A percentile compares a stretch with the other conserved stretches of the same genome.
phyloP scores from a whole-genome alignment of 805 yeast species.

The Yarrowia sp. region DNA sequence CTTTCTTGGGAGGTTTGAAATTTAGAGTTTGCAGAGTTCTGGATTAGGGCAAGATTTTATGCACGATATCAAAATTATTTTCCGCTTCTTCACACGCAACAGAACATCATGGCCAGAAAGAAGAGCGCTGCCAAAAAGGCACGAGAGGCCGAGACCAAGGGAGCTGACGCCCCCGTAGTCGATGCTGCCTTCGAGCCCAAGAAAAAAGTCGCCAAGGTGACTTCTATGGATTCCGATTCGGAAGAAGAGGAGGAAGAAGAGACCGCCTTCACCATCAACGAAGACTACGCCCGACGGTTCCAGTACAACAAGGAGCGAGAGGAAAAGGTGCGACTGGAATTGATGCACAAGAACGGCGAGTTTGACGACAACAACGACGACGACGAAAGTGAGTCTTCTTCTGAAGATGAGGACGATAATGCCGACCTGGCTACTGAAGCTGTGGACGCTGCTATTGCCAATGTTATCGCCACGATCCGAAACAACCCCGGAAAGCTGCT shows the following conservation, averaged over 20 bases:
- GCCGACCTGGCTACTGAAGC: constrained; percentile 87
- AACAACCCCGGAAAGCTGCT: constrained; percentile 61
- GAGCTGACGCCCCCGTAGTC: not conserved
- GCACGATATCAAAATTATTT: constrained; percentile 26
- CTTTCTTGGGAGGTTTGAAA: not conserved
- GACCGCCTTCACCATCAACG: constrained; percentile 28
- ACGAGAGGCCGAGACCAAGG: constrained; percentile 41
- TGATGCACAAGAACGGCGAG: constrained; percentile 38
- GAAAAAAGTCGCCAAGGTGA: constrained; percentile 1
- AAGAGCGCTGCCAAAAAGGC: constrained; percentile 79
- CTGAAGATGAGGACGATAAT: constrained; percentile 69
- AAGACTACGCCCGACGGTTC: constrained; percentile 36
- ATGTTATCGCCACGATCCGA: constrained; percentile 69
- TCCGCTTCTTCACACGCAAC: not conserved
- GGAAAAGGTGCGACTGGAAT: constrained; percentile 34
- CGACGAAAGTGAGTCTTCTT: constrained; percentile 37
- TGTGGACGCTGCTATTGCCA: constrained; percentile 73
- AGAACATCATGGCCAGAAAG: constrained; percentile 79
- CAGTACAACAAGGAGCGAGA: constrained; percentile 40
- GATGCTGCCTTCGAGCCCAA: constrained; percentile 33
- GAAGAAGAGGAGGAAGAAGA: constrained; percentile 32
- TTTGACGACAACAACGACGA: constrained; percentile 46
- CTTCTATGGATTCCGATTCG: constrained; percentile 25
- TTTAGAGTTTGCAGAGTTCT: not conserved
- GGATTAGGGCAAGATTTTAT: constrained; percentile 9